Base-by-base conservation (phyloP, 495 filamentous ascomycete genomes). In the Neurospora sp. region DNA sequence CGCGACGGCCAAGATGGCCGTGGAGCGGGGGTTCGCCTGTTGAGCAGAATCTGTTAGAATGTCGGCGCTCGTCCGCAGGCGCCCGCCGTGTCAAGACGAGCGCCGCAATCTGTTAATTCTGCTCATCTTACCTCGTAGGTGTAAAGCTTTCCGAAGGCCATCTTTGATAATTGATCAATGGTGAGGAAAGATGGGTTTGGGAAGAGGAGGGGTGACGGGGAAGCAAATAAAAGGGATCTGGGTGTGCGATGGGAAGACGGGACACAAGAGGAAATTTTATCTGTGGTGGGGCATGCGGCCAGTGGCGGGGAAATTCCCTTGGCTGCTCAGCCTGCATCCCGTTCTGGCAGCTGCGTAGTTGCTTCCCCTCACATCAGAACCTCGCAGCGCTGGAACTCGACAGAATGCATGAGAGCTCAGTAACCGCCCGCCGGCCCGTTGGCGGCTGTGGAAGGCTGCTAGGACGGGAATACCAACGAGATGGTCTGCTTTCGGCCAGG, bases 131-230 rank as follows among this genome's bases (percentile, higher is more conserved):
- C 96, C 83, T 87, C 80, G 82, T 88, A 89, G 82, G 90, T 91
- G 87, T 96, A 98, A 79, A 99, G 88, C 89, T 97, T 98, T 87
- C 96, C 96, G 88, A 98, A 98, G 75, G 91, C 84, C 92, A 95
- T 96, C 82, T 86, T 92, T 84, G 74, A 78, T 80, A 73, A 72
- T n/a, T 73, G 69, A 75, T 72, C 65, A 71, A 69, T 70, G 70
- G 42, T 42, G 53, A 45, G 70, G 53, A 48, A 65, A 72, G 72
- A 70, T 45, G 37, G 48, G 75, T 74, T 71, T 72, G 53, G 69
- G 72, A 71, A 74, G 75, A 71, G 73, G 72, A 39, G 74, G 71
- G 70, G 68, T 74, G 71, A 72, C 48, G 74, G 45, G 59, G 61
- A 75, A 74, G 75, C 61, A 71, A 71, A 69, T 74, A 76, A 74